Conservation (phyloP, 1,139 yeast species). For the Schwanniomyces etchellsii region DNA sequence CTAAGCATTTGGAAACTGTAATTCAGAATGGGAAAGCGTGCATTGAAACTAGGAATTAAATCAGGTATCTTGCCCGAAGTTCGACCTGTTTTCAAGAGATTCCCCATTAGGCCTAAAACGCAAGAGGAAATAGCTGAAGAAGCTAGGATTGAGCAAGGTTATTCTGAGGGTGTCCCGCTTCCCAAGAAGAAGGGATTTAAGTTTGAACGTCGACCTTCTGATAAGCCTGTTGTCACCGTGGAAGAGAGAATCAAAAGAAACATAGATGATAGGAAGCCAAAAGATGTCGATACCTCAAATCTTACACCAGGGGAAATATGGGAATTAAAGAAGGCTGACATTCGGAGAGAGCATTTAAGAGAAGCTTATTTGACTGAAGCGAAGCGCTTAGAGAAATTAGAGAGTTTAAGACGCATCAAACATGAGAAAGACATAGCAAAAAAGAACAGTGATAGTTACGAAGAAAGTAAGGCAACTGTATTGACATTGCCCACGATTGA, state of each 20-base stretch:
- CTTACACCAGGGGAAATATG: conserved; percentile 48
- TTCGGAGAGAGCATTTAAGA: conserved; percentile 67
- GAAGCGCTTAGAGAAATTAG: conserved; percentile 37
- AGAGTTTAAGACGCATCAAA: conserved; percentile 27
- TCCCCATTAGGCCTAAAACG: conserved; percentile 52
- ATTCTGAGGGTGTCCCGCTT: conserved; percentile 67
- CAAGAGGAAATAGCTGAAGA: conserved; percentile 30
- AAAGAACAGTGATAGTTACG: conserved; percentile 18
- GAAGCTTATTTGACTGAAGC: conserved; percentile 66
- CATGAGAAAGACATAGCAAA: conserved; percentile 19
- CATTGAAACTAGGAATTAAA: conserved; percentile 54
- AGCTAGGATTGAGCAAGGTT: conserved; percentile 54
- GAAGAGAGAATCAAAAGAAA: conserved; percentile 50
- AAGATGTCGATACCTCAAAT: conserved; percentile 25
- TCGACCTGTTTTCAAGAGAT: conserved; percentile 60
- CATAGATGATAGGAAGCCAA: conserved; percentile 38
- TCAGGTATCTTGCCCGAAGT: conserved; percentile 80
- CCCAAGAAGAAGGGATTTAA: conserved; percentile 56
- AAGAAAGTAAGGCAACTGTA: conserved; percentile 48
- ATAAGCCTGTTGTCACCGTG: conserved; percentile 52
- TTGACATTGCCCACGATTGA: conserved; percentile 81
- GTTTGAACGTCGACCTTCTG: conserved; percentile 36
- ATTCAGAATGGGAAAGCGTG: conserved; percentile 44
- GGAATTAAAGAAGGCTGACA: conserved; percentile 52
- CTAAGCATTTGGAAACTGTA: not conserved